Base-by-base conservation (phyloP, 2,329 filamentous ascomycete species). In the Penicillium decumbens region DNA sequence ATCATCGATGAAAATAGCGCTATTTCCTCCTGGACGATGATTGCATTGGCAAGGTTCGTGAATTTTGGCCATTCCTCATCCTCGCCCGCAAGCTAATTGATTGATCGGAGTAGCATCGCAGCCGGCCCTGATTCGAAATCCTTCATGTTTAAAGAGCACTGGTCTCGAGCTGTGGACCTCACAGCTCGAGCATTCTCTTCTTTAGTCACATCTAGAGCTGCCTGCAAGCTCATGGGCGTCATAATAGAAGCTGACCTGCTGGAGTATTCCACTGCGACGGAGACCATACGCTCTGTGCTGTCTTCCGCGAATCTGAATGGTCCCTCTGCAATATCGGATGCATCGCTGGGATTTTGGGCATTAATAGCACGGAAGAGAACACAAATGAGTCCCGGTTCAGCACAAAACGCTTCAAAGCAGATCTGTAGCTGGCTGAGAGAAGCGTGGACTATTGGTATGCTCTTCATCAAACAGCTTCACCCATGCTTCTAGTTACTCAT, bases 351-450 rank as follows among this genome's bases (percentile, higher is more conserved):
- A 2, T 68, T 98, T 35, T 88, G 95, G 81, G 75, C 80, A 13
- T 80, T 80, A 47, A 68, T 95, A 37, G 75, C 93, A 30, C 79
- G 83, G 48, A 73, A 83, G 35, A 81, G 83, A 45, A 83, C 86
- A 57, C 77, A 80, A 25, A 80, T 85, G 60, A 82, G 86, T 39
- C 86, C 88, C 1, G 84, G 81, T 50, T 80, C 81, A 30, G 87
- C 81, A 56, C 80, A 84, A 57, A 76, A 77, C 33, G 86, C 84
- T 3, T 84, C 82, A 32, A 86, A 83, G 55, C 82, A 87, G 60
- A 79, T 93, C 30, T 80, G 93, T 48, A 79, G 83, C 59, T 98
- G 93, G 93, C 68, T 93, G 1, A 84, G 90, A 59, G 80, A 83
- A 29, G 85, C 80, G 61, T 98, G 92, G 90, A 84, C 83, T 57